phyloP scores from a whole-genome alignment of 192 early-diverging fungal genomes.

The Podila clonocystis region DNA sequence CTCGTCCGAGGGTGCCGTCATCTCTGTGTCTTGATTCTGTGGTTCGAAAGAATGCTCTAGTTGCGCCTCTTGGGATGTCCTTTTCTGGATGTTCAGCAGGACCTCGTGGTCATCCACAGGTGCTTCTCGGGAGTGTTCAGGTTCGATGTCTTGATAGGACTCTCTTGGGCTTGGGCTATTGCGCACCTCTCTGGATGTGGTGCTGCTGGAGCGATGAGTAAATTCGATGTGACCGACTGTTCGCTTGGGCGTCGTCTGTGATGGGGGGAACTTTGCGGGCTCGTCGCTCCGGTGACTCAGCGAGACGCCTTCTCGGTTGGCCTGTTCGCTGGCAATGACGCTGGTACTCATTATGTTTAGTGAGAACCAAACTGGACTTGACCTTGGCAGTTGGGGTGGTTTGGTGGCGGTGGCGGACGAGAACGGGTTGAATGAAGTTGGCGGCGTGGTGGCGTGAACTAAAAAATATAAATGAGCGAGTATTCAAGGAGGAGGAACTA shows the following conservation, averaged over 20 bases:
- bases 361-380: neutral
- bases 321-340: neutral
- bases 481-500: too few relatives aligned
- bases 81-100: neutral
- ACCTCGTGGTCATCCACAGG: neutral
- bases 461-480: neutral
- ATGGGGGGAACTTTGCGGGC: neutral
- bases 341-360: neutral
- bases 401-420: slow-evolving; percentile 5
- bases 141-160: neutral
- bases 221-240: neutral
- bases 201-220: neutral
- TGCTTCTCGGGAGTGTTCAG: neutral
- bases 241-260: neutral
- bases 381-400: neutral
- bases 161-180: neutral
- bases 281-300: neutral
- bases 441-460: slow-evolving; percentile 5
- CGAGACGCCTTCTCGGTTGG: neutral
- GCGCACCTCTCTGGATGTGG: too few relatives aligned
- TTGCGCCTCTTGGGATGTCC: neutral
- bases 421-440: slow-evolving; percentile 1
- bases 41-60: neutral
- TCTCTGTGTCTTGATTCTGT: neutral
- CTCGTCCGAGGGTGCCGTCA: neutral